These are phyloP conservation scores for Penicillium sp. DNA, from an alignment of 2,329 filamentous ascomycete genomes.

Conservation along the genomic window DNA sequence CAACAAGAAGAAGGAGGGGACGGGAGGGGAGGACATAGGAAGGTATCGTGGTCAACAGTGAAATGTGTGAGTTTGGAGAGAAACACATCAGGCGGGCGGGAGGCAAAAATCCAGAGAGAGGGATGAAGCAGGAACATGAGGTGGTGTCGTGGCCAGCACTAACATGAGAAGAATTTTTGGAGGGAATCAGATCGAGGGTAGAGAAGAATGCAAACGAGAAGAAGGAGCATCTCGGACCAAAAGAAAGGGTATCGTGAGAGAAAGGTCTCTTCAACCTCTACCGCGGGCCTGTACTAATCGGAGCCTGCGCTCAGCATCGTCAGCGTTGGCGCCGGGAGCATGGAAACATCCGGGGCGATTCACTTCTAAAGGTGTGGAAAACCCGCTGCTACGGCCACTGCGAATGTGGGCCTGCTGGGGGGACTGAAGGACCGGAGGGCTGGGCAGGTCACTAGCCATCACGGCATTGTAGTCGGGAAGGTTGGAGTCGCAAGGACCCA, in stretches of 20 bases:
- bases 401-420: conserved; percentile 47
- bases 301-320: conserved; percentile 46
- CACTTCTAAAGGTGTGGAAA: conserved; percentile 36
- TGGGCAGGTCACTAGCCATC: conserved; percentile 33
- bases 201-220: background rate
- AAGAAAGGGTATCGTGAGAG: background rate
- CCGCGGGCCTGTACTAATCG: conserved; percentile 47
- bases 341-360: conserved; percentile 33
- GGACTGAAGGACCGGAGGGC: conserved; percentile 36
- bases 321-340: conserved; percentile 33
- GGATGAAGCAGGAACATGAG: background rate
- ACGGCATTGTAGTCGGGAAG: conserved; percentile 71
- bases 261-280: conserved; percentile 30
- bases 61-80: conserved; percentile 11
- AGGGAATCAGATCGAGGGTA: background rate
- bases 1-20: background rate
- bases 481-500: conserved; percentile 55
- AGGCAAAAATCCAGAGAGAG: background rate
- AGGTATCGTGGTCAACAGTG: conserved; percentile 26
- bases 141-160: conserved; percentile 26
- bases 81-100: background rate
- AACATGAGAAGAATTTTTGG: conserved; percentile 12
- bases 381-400: conserved; percentile 39
- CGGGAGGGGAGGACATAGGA: background rate
- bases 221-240: background rate